Base-by-base conservation (phyloP, 495 filamentous ascomycete species). In the Penicillium coprophilum region DNA sequence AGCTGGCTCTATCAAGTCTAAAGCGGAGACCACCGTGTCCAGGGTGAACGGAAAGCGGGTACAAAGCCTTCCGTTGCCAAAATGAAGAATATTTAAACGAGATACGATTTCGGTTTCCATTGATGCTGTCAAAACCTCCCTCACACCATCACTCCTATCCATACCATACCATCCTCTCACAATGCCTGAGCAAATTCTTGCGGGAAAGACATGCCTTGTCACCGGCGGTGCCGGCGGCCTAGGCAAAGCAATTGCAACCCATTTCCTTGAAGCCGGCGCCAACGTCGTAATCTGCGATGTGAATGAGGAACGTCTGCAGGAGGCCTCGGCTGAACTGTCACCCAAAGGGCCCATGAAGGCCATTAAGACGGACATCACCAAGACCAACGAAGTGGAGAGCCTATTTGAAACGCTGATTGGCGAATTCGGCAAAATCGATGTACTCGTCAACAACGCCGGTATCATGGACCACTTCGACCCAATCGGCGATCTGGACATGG, bases 381-480 rank as follows among this genome's bases (percentile, higher is more conserved):
- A 62, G 0, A 46, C 65, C 9, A 55, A 20, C 1, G 73, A 67
- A 36, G 72, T 77, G 27, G 59, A 72, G 28, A 53, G 47, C n/a
- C 72, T 80, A 1, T 72, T 75, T 17, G 56, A 69, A 2, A 53
- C 65, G 6, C 54, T 80, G 7, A 55, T 74, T 34, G 17, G 48
- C 3, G 57, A 62, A 39, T 71, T 63, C 49, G 63, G 67, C 43
- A 71, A 70, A 34, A 65, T 75, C 27, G 69, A 76, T 59, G 66
- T 76, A 34, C 66, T 78, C 27, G 57, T 78, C 28, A 78, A 76
- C 59, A 78, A 78, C 49, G 75, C 74, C 17, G 74, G 72, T 9
- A 71, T 79, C 46, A 87, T 89, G 82, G 83, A 74, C 20, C 73
- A 70, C 55, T 82, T 85, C 55, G 77, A 80, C 32, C 79, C 81